These are phyloP conservation scores for Floccularia luteovirens DNA, from an alignment of 768 basidiomycete species.

Conservation along the genomic window DNA sequence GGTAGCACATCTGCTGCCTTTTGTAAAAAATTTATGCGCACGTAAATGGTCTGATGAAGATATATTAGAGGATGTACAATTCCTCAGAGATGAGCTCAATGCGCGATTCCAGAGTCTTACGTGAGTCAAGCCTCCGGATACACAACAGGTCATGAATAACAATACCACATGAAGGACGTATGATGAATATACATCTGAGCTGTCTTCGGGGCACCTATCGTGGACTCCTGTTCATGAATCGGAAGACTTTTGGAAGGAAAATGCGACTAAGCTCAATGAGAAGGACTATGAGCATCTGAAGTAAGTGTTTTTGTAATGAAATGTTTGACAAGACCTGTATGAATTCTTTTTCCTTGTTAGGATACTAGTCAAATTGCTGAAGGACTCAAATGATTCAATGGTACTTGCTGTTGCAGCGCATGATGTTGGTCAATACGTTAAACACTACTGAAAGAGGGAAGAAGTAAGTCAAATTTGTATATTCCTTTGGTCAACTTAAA, in stretches of 20 bases:
- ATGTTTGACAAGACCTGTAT: not conserved
- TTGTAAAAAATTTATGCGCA: slow-evolving; percentile 72
- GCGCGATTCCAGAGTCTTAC: slow-evolving; percentile 83
- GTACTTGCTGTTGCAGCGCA: slow-evolving; percentile 90
- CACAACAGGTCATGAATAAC: too few species aligned
- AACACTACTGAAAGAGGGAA: slow-evolving; percentile 87
- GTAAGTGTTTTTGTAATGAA: slow-evolving; percentile 28
- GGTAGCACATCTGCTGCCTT: slow-evolving; percentile 79
- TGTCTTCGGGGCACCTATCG: slow-evolving; percentile 82
- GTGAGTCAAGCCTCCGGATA: too few species aligned
- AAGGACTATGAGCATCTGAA: slow-evolving; percentile 78
- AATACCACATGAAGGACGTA: slow-evolving; percentile 60
- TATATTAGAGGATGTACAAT: slow-evolving; percentile 85
- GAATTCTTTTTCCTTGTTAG: slow-evolving; percentile 27
- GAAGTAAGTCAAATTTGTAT: slow-evolving; percentile 46
- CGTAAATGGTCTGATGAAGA: slow-evolving; percentile 97
- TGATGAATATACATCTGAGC: slow-evolving; percentile 91
- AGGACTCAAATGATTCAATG: slow-evolving; percentile 59
- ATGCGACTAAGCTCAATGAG: slow-evolving; percentile 81
- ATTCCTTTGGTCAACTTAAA: slow-evolving; percentile 2
- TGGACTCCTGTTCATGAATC: slow-evolving; percentile 97
- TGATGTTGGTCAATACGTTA: slow-evolving; percentile 92
- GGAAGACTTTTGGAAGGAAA: slow-evolving; percentile 97
- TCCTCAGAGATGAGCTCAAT: slow-evolving; percentile 81
- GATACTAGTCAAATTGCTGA: slow-evolving; percentile 64